Base-by-base conservation (phyloP, 345 rosid genomes). In the Populus deltoides region DNA sequence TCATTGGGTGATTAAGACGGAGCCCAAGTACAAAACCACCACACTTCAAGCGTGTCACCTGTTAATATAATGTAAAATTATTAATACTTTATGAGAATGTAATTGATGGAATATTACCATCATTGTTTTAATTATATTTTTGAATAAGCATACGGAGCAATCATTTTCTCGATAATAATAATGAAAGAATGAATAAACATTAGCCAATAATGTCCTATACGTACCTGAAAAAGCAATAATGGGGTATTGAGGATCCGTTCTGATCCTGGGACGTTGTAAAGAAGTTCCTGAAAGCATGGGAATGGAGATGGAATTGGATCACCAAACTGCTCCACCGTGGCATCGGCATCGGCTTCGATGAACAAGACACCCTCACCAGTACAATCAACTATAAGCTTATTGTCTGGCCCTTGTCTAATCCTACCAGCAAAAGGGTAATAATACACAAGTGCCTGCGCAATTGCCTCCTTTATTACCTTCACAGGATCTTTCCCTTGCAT, bases 391-490 rank as follows among this genome's bases (percentile, higher is more conserved):
- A 61, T 31, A 20, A 79, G 70, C 51, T 73, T 79, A 17, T 73
- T 71, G 12, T 51, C 5, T 4, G 81, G 67, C 39, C 67, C 76
- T 78, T 78, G 77, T 68, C 77, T 18, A n/a, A 79, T 57, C 69
- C 81, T 38, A 8, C 81, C 81, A 2, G 81, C 77, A 22, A 67
- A 67, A 9, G 81, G 81, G 53, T 73, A 79, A n/a, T 79, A 79
- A 41, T 51, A 73, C 17, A 79, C 77, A 1, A 79, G 72, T 27
- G 77, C 36, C 31, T 73, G 29, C 3, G 73, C 81, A 67, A 79
- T 35, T 7, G 81, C 81, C 29, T 73, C 73, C 6, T 68, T 39
- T 2, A 73, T 66, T 9, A 73, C 5, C 22, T n/a, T 67, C 0
- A 73, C 81, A 0, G 73, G 77, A 41, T 78, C 81, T 66, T 53